These are phyloP conservation scores for Ceraceosorus guamensis DNA, from an alignment of 1,284 basidiomycete genomes.

Conservation along the genomic window DNA sequence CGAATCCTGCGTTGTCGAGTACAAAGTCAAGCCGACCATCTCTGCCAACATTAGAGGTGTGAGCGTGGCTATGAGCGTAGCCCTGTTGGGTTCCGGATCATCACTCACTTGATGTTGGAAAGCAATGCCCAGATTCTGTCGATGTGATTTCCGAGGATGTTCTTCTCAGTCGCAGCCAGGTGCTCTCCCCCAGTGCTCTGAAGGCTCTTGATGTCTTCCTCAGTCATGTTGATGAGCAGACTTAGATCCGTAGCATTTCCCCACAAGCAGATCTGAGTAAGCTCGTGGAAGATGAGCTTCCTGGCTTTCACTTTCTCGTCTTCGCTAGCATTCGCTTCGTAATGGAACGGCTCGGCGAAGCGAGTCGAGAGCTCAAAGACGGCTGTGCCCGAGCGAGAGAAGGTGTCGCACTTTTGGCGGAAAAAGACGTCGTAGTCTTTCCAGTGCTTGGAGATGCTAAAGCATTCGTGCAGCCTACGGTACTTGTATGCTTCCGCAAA, in stretches of 20 bases:
- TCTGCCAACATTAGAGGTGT: constrained; percentile 61
- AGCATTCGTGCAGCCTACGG: constrained; percentile 86
- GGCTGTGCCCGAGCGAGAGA: constrained; percentile 81
- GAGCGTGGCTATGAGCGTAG: background rate
- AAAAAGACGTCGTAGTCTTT: constrained; percentile 59
- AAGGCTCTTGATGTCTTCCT: constrained; percentile 95
- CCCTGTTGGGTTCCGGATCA: constrained; percentile 31
- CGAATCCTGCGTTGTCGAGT: constrained; percentile 83
- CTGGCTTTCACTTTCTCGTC: constrained; percentile 66
- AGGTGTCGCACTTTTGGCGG: constrained; percentile 71
- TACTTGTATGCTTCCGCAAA: constrained; percentile 94
- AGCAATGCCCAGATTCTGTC: constrained; percentile 74
- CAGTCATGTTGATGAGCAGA: constrained; percentile 94
- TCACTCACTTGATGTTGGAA: constrained; percentile 63
- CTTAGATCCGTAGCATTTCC: constrained; percentile 70
- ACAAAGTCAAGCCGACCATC: constrained; percentile 42
- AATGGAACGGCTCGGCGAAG: constrained; percentile 76
- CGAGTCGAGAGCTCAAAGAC: constrained; percentile 91
- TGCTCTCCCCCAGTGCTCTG: constrained; percentile 94
- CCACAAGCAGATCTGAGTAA: constrained; percentile 61
- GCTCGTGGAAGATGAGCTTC: constrained; percentile 82
- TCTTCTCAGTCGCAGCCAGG: constrained; percentile 90
- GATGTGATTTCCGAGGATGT: constrained; percentile 81
- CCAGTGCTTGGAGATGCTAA: constrained; percentile 88
- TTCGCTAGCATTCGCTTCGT: constrained; percentile 55